Conservation (phyloP, 177 flowering plant species). For the Tripterygium wilfordii region DNA sequence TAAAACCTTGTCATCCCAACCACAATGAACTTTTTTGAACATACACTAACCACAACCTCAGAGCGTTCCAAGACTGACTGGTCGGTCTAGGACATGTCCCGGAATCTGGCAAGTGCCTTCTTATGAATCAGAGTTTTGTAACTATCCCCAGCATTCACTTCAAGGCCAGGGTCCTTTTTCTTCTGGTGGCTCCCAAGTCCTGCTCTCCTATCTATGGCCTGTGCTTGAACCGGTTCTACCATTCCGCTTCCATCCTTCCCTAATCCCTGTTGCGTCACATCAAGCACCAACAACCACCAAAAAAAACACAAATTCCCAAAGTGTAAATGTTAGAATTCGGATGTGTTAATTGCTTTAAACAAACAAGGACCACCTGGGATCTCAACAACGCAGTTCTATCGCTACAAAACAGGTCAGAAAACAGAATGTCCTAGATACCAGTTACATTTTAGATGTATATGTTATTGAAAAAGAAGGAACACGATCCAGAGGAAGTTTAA, state of each 20-base stretch:
- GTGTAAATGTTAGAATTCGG: slow-evolving; percentile 1
- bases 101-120: slow-evolving; percentile 88
- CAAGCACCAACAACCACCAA: slow-evolving; percentile 2
- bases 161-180: slow-evolving; percentile 73
- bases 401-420: no score
- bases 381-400: no score
- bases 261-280: slow-evolving; percentile 51
- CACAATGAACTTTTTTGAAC: no score
- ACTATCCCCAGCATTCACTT: slow-evolving; percentile 88
- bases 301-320: slow-evolving; percentile 10
- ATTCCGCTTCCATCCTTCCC: slow-evolving; percentile 98
- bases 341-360: background rate
- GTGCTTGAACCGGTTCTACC: slow-evolving; percentile 90
- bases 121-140: slow-evolving; percentile 84
- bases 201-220: slow-evolving; percentile 61
- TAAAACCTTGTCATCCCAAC: no score
- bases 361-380: no score
- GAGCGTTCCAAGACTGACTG: no score
- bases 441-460: no score
- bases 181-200: slow-evolving; percentile 87
- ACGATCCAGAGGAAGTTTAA: no score
- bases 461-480: no score
- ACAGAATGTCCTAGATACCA: no score
- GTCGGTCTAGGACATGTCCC: slow-evolving; percentile 80
- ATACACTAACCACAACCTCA: no score